These are phyloP conservation scores for Closterium sp. DNA, from an alignment of 139 green algal genomes.

Conservation along the genomic window DNA sequence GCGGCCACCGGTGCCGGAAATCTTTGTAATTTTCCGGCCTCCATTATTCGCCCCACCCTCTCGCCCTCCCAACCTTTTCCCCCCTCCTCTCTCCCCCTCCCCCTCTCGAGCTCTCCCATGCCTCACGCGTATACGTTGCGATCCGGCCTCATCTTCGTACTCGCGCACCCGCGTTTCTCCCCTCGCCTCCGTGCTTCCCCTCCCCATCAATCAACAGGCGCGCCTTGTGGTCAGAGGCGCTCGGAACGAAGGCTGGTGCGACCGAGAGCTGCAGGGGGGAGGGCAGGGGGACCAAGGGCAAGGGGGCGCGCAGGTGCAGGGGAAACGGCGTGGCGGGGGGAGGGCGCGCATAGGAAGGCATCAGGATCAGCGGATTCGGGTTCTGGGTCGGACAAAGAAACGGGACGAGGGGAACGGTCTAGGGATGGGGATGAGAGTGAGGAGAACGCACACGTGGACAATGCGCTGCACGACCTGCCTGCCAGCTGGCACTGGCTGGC, in stretches of 20 bases:
- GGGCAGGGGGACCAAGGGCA: not conserved
- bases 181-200: not conserved
- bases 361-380: not conserved
- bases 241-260: not conserved
- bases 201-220: not conserved
- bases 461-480: not conserved
- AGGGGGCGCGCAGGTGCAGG: not conserved
- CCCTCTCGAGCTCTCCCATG: too few relatives aligned
- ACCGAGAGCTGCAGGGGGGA: not conserved
- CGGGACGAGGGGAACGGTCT: not conserved
- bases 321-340: not conserved
- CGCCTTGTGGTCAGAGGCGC: not conserved
- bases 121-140: not conserved
- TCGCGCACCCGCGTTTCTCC: not conserved
- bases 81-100: not conserved
- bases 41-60: not conserved
- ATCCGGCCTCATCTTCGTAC: not conserved
- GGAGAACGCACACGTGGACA: not conserved
- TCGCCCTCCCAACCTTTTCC: too few relatives aligned
- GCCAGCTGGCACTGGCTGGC: not conserved
- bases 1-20: not conserved
- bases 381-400: not conserved
- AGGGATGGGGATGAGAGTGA: not conserved
- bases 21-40: not conserved
- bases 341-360: not conserved